phyloP scores from a whole-genome alignment of 208 protist genomes.

The Angomonas ambiguus region DNA sequence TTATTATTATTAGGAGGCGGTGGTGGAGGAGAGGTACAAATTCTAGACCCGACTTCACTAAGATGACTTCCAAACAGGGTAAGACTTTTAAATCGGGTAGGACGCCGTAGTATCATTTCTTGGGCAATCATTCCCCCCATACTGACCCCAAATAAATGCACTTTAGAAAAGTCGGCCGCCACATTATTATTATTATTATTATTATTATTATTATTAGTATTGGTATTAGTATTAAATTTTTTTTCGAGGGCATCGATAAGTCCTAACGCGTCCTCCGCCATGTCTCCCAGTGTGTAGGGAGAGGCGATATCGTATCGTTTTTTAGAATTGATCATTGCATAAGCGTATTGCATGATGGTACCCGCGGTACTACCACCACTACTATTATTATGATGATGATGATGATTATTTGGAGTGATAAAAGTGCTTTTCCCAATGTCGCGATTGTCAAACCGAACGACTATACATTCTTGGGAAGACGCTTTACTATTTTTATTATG shows the following conservation, averaged over 20 bases:
- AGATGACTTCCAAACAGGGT: neutral
- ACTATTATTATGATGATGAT: conserved; percentile 6
- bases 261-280: conserved; percentile 62
- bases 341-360: conserved; percentile 21
- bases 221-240: too few relatives aligned
- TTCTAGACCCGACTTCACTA: neutral
- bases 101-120: neutral
- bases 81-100: neutral
- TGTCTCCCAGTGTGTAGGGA: conserved; percentile 56
- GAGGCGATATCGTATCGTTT: conserved; percentile 17
- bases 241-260: conserved; percentile 26
- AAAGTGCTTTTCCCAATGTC: conserved; percentile 60
- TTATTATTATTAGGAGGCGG: neutral
- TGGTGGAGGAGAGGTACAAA: neutral
- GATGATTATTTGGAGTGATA: conserved; percentile 30
- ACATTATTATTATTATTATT: conserved; percentile 3
- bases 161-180: conserved; percentile 27
- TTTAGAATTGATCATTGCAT: conserved; percentile 30
- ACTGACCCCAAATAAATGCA: conserved; percentile 58
- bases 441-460: conserved; percentile 81
- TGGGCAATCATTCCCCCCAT: conserved; percentile 86
- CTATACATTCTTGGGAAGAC: conserved; percentile 10
- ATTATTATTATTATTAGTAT: neutral
- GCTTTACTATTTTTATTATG: too few relatives aligned
- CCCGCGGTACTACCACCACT: conserved; percentile 25